These are phyloP conservation scores for Sclerotinia trifoliorum DNA, from an alignment of 2,329 filamentous ascomycete genomes.

Conservation along the genomic window DNA sequence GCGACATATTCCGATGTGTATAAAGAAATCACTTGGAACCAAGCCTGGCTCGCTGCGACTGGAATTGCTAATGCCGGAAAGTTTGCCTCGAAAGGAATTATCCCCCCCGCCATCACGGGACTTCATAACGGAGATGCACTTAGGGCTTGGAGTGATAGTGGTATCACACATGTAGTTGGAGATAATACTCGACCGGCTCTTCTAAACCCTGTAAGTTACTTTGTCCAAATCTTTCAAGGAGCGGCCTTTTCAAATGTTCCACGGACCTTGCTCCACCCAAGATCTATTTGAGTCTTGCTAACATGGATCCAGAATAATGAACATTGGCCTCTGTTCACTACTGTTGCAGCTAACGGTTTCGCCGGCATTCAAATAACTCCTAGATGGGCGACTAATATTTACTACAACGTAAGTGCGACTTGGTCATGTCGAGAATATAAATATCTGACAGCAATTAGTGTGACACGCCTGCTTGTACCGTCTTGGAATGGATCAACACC, in stretches of 20 bases:
- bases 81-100: conserved; percentile 55
- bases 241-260: background rate
- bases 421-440: background rate
- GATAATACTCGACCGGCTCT: conserved; percentile 60
- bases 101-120: conserved; percentile 63
- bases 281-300: background rate
- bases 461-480: conserved; percentile 54
- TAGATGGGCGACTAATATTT: conserved; percentile 61
- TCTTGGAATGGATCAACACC: conserved; percentile 59
- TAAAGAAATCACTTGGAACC: conserved; percentile 60
- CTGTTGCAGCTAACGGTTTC: conserved; percentile 51
- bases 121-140: conserved; percentile 64
- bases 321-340: conserved; percentile 57
- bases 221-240: background rate
- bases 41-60: conserved; percentile 55
- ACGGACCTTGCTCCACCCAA: background rate
- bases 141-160: conserved; percentile 57
- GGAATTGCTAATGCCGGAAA: conserved; percentile 48
- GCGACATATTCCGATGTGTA: conserved; percentile 56
- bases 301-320: conserved; percentile 29
- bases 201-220: conserved; percentile 49
- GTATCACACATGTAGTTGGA: conserved; percentile 60
- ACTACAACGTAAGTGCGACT: conserved; percentile 50
- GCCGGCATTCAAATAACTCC: conserved; percentile 57
- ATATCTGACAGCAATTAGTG: conserved; percentile 40